Conservation (phyloP, 352 stramenopile species). For the Halophytophthora polymorphica region DNA sequence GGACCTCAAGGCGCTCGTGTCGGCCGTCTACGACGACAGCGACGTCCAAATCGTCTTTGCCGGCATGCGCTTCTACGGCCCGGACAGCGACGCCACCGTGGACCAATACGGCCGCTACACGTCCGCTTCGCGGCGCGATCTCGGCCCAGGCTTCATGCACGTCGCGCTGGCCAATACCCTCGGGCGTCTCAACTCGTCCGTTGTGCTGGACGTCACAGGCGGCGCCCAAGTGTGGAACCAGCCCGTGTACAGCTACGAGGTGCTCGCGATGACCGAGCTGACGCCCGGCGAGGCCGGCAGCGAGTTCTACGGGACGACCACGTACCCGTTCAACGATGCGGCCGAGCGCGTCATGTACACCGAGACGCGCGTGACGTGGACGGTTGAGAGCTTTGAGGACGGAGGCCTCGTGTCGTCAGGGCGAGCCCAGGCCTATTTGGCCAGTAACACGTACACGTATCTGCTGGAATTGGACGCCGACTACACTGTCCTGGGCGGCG, state of each 20-base stretch:
- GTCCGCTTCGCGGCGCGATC: conserved; percentile 37
- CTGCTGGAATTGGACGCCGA: conserved; percentile 37
- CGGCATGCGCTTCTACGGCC: conserved; percentile 30
- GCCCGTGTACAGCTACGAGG: conserved; percentile 48
- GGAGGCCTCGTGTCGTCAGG: conserved; percentile 29
- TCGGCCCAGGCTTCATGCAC: conserved; percentile 51
- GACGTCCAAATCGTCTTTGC: conserved; percentile 41
- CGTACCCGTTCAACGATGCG: conserved; percentile 48
- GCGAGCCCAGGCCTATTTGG: conserved; percentile 20
- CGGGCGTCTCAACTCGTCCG: conserved; percentile 30
- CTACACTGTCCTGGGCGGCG: conserved; percentile 38
- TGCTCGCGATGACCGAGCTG: conserved; percentile 31
- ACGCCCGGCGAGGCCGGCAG: conserved; percentile 27
- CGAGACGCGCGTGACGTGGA: conserved; percentile 40
- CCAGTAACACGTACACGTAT: conserved; percentile 32
- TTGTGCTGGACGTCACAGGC: conserved; percentile 41
- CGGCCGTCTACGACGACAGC: conserved; percentile 39
- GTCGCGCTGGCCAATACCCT: conserved; percentile 46
- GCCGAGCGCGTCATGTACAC: conserved; percentile 40
- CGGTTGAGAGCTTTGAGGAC: conserved; percentile 40
- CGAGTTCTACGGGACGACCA: conserved; percentile 28
- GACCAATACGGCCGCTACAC: conserved; percentile 50
- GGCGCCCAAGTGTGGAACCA: conserved; percentile 56
- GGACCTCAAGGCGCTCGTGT: conserved; percentile 49
- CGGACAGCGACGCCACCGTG: conserved; percentile 11